Base-by-base conservation (phyloP, 129 eudicot species). In the Saposhnikovia divaricata region DNA sequence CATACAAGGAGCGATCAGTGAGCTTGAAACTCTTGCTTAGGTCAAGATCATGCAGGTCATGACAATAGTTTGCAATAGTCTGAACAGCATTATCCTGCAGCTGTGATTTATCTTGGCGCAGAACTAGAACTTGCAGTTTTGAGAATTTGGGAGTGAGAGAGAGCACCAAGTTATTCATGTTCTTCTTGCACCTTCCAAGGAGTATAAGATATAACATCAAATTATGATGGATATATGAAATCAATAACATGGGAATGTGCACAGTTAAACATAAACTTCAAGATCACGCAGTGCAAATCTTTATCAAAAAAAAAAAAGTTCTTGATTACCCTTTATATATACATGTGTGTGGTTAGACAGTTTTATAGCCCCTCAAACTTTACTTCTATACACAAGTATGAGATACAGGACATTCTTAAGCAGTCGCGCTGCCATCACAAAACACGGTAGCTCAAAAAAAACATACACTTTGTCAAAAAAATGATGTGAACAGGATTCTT, bases 1-100 rank as follows among this genome's bases (percentile, higher is more conserved):
- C 97, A 84, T 89, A 88, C n/a, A 93, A 72, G 28, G 97, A 93
- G 18, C 86, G 88, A 82, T 93, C 97, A 71, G 87, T 84, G 47
- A 93, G 97, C 77, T 90, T 91, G 77, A 93, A 91, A 84, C 98
- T 89, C 82, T 91, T 93, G 87, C 98, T 93, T 27, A 93, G 91
- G 82, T 93, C 98, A 44, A 93, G 86, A 48, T 93, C 98, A 80
- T 86, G 86, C 27, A 93, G 86, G 31, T 90, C 97, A 77, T 82
- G 98, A 71, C 98, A 93, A 82, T 57, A 77, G 59, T 81, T 82
- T 66, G 98, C 91, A 48, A 93, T 86, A 55, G 84, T 74, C 78
- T 93, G 92, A 13, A 93, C 89, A 16, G 93, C 96, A 55, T 87
- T 83, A 80, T 93, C 98, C 76, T 82, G 83, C 31, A 93, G 87